Evolutionary conservation across 2,329 filamentous ascomycete species (phyloP).

Genomic region (Xylariaceae sp.): DNA sequence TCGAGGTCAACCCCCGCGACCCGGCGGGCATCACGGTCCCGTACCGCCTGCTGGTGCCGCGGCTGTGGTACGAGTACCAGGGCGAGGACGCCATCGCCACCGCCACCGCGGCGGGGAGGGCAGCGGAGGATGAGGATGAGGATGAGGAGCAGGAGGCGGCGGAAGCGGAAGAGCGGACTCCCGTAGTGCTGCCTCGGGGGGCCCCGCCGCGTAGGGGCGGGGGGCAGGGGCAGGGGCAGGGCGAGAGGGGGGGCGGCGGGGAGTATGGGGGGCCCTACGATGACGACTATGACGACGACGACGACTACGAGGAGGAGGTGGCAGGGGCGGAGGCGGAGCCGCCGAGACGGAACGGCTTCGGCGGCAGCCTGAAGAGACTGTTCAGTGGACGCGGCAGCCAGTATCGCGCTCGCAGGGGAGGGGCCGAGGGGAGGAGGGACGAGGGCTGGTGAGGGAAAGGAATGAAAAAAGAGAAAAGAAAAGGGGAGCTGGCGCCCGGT

Average conservation of each 20-base stretch:
- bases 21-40: conserved; percentile 81
- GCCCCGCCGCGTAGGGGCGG: neutral
- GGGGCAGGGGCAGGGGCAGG: neutral
- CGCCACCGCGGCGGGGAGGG: neutral
- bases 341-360: too few species aligned
- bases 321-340: conserved; percentile 1
- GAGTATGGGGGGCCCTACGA: conserved; percentile 1
- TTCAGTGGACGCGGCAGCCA: conserved; percentile 14
- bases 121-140: conserved; percentile 2
- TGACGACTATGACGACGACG: conserved; percentile 3
- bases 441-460: conserved; percentile 4
- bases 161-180: neutral
- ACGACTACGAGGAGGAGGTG: neutral
- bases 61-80: conserved; percentile 55
- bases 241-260: neutral
- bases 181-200: neutral
- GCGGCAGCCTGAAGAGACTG: conserved; percentile 13
- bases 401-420: conserved; percentile 3
- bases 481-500: too few species aligned
- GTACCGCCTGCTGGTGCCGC: conserved; percentile 80
- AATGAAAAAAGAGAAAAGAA: too few species aligned
- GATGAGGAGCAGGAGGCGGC: neutral
- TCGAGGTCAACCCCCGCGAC: conserved; percentile 80
- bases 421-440: conserved; percentile 4
- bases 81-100: conserved; percentile 21